Conservation (phyloP, 257 asterid genomes). For the Fraxinus anomala region DNA sequence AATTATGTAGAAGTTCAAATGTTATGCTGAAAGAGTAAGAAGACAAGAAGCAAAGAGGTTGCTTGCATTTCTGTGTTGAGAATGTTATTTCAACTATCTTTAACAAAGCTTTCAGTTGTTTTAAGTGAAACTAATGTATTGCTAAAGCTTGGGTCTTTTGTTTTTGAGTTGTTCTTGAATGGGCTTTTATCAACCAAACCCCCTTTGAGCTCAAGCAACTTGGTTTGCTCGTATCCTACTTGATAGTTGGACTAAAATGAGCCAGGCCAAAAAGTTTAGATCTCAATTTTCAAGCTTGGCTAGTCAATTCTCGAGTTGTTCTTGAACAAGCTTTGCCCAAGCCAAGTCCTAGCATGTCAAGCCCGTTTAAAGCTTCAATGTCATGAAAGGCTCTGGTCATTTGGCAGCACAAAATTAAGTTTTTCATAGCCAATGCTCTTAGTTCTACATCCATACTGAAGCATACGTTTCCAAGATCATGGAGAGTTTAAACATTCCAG, state of each 20-base stretch:
- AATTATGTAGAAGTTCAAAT: neutral
- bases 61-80: neutral
- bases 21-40: neutral
- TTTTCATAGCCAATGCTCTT: neutral
- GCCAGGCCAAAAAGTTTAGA: neutral
- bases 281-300: neutral
- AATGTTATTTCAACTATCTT: neutral
- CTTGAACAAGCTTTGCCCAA: neutral
- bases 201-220: neutral
- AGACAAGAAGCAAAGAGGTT: neutral
- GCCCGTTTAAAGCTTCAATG: neutral
- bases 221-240: neutral
- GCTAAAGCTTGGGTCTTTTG: neutral
- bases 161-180: conserved; percentile 2
- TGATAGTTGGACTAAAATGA: neutral
- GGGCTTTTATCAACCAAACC: neutral
- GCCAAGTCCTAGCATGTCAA: neutral
- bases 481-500: neutral
- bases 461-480: neutral
- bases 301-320: neutral
- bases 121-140: neutral
- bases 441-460: neutral
- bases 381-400: neutral
- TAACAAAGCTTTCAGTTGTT: neutral
- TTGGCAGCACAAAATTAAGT: neutral